phyloP scores from a whole-genome alignment of 1,284 basidiomycete genomes.

The Cutaneotrichosporon cutaneum region DNA sequence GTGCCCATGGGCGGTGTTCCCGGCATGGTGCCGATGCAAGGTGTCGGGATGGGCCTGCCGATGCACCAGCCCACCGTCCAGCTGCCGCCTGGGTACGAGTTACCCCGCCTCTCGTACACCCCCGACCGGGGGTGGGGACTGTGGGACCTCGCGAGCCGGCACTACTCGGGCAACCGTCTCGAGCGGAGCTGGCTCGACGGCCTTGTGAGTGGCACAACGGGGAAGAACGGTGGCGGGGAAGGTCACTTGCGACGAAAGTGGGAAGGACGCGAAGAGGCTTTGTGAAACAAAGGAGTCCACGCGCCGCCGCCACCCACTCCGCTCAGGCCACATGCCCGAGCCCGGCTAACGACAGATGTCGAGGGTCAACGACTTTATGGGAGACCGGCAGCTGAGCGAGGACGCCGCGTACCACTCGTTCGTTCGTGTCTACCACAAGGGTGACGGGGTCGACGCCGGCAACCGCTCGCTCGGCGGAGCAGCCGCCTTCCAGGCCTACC shows the following conservation, averaged over 20 bases:
- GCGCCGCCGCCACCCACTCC: neutral
- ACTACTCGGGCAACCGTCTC: neutral
- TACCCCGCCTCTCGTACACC: conserved; percentile 34
- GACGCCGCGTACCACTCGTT: conserved; percentile 43
- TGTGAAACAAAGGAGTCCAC: neutral
- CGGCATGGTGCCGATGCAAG: conserved; percentile 20
- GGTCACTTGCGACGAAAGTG: no score
- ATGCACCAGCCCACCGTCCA: conserved; percentile 16
- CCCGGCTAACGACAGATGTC: neutral
- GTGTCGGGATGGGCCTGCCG: conserved; percentile 8
- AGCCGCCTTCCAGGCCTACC: conserved; percentile 47
- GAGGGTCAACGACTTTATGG: neutral
- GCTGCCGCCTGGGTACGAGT: conserved; percentile 41
- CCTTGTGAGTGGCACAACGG: conserved; percentile 9
- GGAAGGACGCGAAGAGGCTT: no score
- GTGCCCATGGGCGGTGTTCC: conserved; percentile 11
- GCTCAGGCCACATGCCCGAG: neutral
- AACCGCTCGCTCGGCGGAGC: conserved; percentile 47
- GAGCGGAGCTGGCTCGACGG: neutral
- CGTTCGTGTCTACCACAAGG: conserved; percentile 38
- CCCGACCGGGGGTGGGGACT: conserved; percentile 38
- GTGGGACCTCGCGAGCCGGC: conserved; percentile 40
- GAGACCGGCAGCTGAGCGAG: conserved; percentile 27
- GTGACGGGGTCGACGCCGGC: conserved; percentile 39
- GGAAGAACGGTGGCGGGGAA: no score